Conservation (phyloP, 805 yeast genomes). For the Schizosaccharomyces japonicus region DNA sequence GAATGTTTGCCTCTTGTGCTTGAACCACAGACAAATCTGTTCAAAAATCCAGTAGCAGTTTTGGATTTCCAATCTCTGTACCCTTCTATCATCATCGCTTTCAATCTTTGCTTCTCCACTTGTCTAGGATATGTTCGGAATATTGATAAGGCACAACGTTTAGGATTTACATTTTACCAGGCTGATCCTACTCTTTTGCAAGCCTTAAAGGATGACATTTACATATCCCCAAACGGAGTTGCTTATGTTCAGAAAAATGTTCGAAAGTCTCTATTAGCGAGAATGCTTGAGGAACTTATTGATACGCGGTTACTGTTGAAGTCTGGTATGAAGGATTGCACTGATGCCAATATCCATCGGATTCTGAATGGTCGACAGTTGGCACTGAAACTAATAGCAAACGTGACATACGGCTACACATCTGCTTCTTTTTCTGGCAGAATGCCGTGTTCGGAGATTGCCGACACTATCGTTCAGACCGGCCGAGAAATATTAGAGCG, state of each 20-base stretch:
- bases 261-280: conserved; percentile 51
- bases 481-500: conserved; percentile 60
- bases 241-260: conserved; percentile 44
- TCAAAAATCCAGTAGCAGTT: conserved; percentile 72
- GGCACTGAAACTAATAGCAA: conserved; percentile 74
- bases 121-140: conserved; percentile 18
- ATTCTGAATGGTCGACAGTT: conserved; percentile 54
- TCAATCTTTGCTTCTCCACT: conserved; percentile 46
- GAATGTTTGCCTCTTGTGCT: conserved; percentile 75
- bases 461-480: conserved; percentile 79
- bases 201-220: neutral
- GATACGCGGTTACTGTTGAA: conserved; percentile 63
- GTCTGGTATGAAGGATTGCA: conserved; percentile 33
- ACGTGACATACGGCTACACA: conserved; percentile 88
- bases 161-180: neutral
- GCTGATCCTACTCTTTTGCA: neutral
- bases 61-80: conserved; percentile 83
- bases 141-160: neutral
- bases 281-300: conserved; percentile 63
- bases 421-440: conserved; percentile 89
- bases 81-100: conserved; percentile 80
- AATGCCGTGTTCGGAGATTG: conserved; percentile 89
- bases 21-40: conserved; percentile 73
- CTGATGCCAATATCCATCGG: conserved; percentile 18
- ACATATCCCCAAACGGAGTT: conserved; percentile 66